These are phyloP conservation scores for Phycomyces blakesleeanus DNA, from an alignment of 192 early-diverging fungal species.

Conservation along the genomic window DNA sequence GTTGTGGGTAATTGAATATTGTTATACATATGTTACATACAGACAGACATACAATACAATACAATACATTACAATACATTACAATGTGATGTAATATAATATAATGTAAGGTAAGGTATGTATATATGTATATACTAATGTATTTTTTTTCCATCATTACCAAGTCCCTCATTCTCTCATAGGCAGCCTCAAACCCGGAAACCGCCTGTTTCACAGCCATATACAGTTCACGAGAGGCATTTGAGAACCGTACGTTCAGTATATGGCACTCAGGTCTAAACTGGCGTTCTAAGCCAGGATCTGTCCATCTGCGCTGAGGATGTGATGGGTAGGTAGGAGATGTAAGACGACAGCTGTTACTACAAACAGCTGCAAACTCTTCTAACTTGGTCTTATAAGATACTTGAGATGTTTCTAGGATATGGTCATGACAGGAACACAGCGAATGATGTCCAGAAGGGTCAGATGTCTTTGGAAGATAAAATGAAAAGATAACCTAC, in stretches of 20 bases:
- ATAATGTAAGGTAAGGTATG: too few relatives aligned
- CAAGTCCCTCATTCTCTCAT: slow-evolving; percentile 23
- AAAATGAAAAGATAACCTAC: slow-evolving; percentile 11
- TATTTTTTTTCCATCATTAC: slow-evolving; percentile 13
- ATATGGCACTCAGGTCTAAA: slow-evolving; percentile 7
- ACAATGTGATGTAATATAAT: too few relatives aligned
- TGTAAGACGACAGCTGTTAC: slow-evolving; percentile 1
- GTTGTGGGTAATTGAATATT: neutral
- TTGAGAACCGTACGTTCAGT: slow-evolving; percentile 10
- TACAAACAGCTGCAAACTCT: neutral
- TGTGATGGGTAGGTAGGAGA: neutral
- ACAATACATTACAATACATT: too few relatives aligned
- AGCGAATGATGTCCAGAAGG: neutral
- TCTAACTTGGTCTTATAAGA: neutral
- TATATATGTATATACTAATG: too few relatives aligned
- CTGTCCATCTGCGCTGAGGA: slow-evolving; percentile 16
- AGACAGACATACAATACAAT: neutral
- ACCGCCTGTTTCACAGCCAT: slow-evolving; percentile 20
- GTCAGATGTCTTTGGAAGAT: slow-evolving; percentile 5
- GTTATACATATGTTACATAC: neutral
- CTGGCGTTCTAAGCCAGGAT: slow-evolving; percentile 14
- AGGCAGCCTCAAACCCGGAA: slow-evolving; percentile 21
- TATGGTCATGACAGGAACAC: slow-evolving; percentile 1
- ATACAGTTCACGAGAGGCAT: slow-evolving; percentile 17
- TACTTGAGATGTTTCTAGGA: neutral